Conservation (phyloP, 2,329 filamentous ascomycete genomes). For the Aspergillus carbonarius region DNA sequence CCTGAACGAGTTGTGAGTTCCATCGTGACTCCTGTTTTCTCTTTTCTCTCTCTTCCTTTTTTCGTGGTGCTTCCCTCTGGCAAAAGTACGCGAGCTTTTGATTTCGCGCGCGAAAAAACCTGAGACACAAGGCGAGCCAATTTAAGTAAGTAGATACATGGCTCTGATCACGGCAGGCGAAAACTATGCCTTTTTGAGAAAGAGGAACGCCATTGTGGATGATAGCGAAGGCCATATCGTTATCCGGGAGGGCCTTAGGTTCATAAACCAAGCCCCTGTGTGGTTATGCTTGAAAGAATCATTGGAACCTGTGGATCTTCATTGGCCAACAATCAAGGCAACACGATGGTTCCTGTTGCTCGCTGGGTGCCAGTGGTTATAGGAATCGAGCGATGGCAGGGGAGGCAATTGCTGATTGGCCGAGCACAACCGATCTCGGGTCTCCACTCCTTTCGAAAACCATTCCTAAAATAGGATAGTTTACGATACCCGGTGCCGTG, state of each 20-base stretch:
- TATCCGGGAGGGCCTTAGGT: background rate
- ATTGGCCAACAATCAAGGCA: background rate
- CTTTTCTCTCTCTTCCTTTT: background rate
- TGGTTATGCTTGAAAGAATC: too few relatives aligned
- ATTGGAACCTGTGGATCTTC: background rate
- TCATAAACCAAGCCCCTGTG: too few relatives aligned
- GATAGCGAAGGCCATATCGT: background rate
- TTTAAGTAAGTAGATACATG: background rate
- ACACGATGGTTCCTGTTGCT: background rate
- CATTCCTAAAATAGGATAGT: background rate
- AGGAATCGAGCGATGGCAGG: background rate
- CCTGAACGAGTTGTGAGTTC: background rate
- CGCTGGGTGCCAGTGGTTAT: background rate
- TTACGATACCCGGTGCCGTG: background rate
- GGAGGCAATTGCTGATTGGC: background rate
- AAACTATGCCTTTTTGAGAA: conserved; percentile 5
- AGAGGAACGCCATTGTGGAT: background rate
- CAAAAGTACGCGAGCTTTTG: too few relatives aligned
- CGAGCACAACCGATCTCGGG: background rate
- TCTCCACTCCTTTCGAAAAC: background rate
- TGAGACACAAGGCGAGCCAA: background rate
- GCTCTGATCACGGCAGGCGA: background rate
- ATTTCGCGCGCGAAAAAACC: background rate
- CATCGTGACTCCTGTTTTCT: background rate
- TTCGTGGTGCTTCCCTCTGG: background rate